Conservation (phyloP, 2,329 filamentous ascomycete genomes). For the Trichoderma atroviride region DNA sequence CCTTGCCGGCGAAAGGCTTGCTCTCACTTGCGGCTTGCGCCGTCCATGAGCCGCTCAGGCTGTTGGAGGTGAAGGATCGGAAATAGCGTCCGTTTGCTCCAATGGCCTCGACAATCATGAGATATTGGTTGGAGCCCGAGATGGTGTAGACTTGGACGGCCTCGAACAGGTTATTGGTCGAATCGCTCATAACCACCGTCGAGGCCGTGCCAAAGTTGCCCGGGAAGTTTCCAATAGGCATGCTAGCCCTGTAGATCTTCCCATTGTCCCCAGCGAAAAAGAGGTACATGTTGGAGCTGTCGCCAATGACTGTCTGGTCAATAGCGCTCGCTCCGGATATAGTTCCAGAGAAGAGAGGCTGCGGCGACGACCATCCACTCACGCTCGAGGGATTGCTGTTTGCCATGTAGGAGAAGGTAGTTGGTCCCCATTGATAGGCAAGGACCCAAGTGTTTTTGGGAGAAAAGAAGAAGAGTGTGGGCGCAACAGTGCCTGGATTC, state of each 20-base stretch:
- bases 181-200: conserved; percentile 8
- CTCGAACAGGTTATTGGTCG: conserved; percentile 10
- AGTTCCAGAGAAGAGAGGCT: conserved; percentile 1
- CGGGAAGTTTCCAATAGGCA: conserved; percentile 9
- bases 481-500: background rate
- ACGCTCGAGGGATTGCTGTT: background rate
- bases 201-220: conserved; percentile 1
- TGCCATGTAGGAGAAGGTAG: conserved; percentile 4
- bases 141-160: conserved; percentile 8
- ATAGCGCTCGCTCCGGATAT: conserved; percentile 6
- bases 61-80: conserved; percentile 5
- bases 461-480: background rate
- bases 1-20: conserved; percentile 12
- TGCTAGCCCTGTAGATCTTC: conserved; percentile 9
- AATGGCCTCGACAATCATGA: conserved; percentile 21
- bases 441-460: conserved; percentile 9
- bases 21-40: conserved; percentile 10
- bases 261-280: conserved; percentile 17
- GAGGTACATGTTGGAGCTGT: conserved; percentile 12
- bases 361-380: conserved; percentile 12
- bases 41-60: conserved; percentile 4
- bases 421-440: conserved; percentile 14
- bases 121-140: background rate
- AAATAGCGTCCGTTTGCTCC: conserved; percentile 18
- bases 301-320: conserved; percentile 15